phyloP scores from a whole-genome alignment of 2,329 filamentous ascomycete genomes.

The Colletotrichum camelliae region DNA sequence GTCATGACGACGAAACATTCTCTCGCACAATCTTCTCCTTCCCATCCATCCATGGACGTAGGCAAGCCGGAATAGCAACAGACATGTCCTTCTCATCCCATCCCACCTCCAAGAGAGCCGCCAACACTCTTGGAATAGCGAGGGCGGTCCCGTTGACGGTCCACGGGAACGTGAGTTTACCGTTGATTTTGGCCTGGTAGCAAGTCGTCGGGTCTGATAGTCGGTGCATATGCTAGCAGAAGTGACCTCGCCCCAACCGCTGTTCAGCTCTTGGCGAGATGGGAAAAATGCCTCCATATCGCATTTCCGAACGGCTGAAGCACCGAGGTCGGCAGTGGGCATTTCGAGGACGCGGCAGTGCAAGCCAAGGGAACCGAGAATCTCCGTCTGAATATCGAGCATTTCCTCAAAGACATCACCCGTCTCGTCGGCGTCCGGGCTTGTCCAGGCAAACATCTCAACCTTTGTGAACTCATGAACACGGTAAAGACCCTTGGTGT shows the following conservation, averaged over 20 bases:
- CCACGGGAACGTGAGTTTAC: conserved; percentile 75
- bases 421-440: conserved; percentile 56
- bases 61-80: conserved; percentile 78
- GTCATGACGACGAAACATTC: not conserved
- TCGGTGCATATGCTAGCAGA: conserved; percentile 92
- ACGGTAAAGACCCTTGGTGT: conserved; percentile 93
- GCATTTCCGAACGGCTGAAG: conserved; percentile 83
- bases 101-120: conserved; percentile 87
- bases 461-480: conserved; percentile 99
- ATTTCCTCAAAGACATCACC: conserved; percentile 80
- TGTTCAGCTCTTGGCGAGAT: conserved; percentile 67
- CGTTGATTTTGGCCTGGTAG: conserved; percentile 70
- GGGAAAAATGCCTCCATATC: conserved; percentile 97
- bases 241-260: conserved; percentile 93
- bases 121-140: conserved; percentile 87
- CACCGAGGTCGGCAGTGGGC: conserved; percentile 87
- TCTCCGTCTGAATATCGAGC: conserved; percentile 83
- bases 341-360: conserved; percentile 92
- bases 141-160: conserved; percentile 95
- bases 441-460: conserved; percentile 93
- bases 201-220: conserved; percentile 86
- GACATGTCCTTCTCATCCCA: conserved; percentile 75
- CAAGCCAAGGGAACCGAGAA: conserved; percentile 77
- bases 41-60: conserved; percentile 86
- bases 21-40: conserved; percentile 63